Evolutionary conservation across 73 alveolate species (phyloP).

Genomic region (Symbiodinium pilosum): DNA sequence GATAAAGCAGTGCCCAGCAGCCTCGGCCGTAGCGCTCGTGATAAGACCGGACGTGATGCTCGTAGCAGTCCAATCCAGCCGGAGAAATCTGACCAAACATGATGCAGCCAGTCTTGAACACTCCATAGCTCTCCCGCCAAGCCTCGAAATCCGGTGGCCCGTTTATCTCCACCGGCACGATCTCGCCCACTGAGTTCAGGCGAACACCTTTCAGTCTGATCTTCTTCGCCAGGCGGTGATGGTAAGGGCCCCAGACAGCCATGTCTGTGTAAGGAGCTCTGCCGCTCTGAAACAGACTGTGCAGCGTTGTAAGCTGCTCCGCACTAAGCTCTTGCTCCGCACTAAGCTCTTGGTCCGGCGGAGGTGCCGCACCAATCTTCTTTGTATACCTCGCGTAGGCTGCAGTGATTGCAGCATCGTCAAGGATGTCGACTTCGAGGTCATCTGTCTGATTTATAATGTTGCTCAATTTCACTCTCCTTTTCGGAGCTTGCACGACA

Average conservation of each 20-base stretch:
- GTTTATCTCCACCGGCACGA: not conserved
- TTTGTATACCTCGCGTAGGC: conserved; percentile 26
- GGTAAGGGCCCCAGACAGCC: not conserved
- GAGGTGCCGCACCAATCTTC: not conserved
- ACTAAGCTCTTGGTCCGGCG: not conserved
- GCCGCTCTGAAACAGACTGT: not conserved
- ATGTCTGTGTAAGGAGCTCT: not conserved
- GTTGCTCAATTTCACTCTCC: not conserved
- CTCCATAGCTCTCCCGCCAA: not conserved
- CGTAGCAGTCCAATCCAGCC: not conserved
- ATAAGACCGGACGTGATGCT: not conserved
- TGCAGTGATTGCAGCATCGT: not conserved
- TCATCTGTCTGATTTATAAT: conserved; percentile 16
- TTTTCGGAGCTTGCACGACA: not conserved
- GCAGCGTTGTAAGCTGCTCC: not conserved
- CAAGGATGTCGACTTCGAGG: not conserved
- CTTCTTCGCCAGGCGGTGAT: not conserved
- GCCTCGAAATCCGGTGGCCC: not conserved
- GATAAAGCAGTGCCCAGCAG: conserved; percentile 53
- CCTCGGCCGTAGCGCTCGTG: conserved; percentile 18
- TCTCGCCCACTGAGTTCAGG: not conserved
- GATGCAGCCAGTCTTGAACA: conserved; percentile 13
- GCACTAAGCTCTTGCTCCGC: not conserved
- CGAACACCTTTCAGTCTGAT: not conserved
- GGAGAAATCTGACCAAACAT: conserved; percentile 18